Evolutionary conservation across 208 protist genomes (phyloP).

Genomic region (Tritrichomonas musculus): DNA sequence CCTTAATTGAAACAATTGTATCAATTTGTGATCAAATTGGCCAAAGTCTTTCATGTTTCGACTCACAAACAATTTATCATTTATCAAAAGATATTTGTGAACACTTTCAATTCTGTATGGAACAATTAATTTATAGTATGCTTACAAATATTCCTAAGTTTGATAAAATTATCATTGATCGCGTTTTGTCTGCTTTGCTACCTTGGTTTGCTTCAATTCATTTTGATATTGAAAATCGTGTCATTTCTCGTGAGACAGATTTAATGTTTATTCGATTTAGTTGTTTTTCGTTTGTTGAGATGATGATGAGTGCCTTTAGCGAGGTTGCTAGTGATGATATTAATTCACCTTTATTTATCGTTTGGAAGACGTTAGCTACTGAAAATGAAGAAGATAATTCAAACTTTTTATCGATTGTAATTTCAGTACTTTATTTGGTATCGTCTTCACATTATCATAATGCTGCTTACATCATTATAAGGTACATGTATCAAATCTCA

Average conservation of each 20-base stretch:
- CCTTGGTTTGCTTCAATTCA: not conserved
- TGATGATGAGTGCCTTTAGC: not conserved
- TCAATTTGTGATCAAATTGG: not conserved
- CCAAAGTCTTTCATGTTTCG: not conserved
- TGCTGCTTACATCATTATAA: too few species aligned
- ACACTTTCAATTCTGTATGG: not conserved
- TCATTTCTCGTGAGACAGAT: not conserved
- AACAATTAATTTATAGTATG: constrained; percentile 4
- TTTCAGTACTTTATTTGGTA: not conserved
- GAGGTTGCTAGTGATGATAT: not conserved
- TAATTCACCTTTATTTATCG: not conserved
- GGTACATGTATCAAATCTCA: not conserved
- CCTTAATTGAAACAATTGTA: not conserved
- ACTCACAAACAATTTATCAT: not conserved
- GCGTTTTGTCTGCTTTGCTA: not conserved
- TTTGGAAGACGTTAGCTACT: not conserved
- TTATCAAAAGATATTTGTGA: not conserved
- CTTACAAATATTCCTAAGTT: not conserved
- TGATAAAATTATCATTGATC: not conserved
- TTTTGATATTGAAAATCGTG: not conserved
- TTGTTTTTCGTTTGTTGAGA: constrained; percentile 17
- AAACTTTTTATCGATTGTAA: not conserved
- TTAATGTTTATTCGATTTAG: not conserved
- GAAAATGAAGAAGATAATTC: not conserved
- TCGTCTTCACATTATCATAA: too few species aligned